Evolutionary conservation across 768 basidiomycete species (phyloP).

Genomic region (Serpula lacrymans): DNA sequence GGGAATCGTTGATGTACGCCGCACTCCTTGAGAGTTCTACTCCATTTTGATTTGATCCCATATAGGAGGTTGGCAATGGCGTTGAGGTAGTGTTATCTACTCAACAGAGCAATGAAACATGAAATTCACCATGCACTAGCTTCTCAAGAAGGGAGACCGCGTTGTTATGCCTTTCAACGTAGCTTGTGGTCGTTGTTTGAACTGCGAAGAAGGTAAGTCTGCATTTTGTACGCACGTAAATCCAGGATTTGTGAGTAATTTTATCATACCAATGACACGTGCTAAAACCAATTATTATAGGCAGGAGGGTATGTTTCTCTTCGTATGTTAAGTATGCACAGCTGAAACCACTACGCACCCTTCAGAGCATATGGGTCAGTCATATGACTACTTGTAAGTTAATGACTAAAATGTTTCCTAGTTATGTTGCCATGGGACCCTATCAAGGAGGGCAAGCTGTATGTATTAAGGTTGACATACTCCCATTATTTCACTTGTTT

Average conservation of each 20-base stretch:
- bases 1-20: slow-evolving; percentile 53
- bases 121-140: slow-evolving; percentile 20
- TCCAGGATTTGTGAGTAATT: slow-evolving; percentile 47
- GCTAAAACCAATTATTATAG: slow-evolving; percentile 18
- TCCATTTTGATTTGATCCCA: no score
- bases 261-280: neutral
- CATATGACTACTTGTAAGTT: neutral
- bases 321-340: neutral
- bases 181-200: slow-evolving; percentile 53
- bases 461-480: slow-evolving; percentile 8
- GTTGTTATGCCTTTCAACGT: slow-evolving; percentile 64
- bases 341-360: no score
- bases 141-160: slow-evolving; percentile 53
- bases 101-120: neutral
- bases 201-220: slow-evolving; percentile 50
- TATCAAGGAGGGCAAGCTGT: slow-evolving; percentile 54
- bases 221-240: slow-evolving; percentile 59
- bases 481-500: neutral
- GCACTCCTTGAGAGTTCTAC: no score
- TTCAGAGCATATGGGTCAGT: slow-evolving; percentile 45
- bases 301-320: slow-evolving; percentile 40
- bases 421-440: slow-evolving; percentile 56
- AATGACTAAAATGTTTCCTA: slow-evolving; percentile 13
- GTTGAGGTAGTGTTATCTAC: neutral
- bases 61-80: no score